Evolutionary conservation across 176 grass and related monocot genomes (phyloP).

Genomic region (Coix lacrymajobi): DNA sequence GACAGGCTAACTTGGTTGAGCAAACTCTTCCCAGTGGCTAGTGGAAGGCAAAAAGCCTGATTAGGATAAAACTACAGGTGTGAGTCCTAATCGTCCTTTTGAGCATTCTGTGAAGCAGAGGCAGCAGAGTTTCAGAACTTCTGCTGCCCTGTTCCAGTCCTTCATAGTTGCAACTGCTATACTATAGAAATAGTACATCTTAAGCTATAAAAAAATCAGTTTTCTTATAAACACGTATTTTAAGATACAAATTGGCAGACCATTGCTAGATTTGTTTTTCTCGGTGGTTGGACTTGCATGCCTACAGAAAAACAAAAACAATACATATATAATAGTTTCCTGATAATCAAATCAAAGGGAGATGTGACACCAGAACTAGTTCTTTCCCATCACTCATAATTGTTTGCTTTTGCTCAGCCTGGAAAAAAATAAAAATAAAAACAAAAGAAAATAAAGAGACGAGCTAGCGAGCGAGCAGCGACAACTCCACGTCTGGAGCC

Average conservation of each 20-base stretch:
- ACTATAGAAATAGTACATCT: slow-evolving; percentile 9
- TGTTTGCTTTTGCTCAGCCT: slow-evolving; percentile 10
- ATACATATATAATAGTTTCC: not conserved
- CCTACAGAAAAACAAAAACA: slow-evolving; percentile 6
- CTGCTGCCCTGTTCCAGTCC: slow-evolving; percentile 21
- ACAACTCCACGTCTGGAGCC: slow-evolving; percentile 32
- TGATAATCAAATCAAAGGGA: slow-evolving; percentile 17
- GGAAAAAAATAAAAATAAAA: not conserved
- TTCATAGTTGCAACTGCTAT: not conserved
- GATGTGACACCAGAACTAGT: slow-evolving; percentile 24
- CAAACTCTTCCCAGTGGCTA: slow-evolving; percentile 20
- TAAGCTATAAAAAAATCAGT: not conserved
- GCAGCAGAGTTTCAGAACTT: slow-evolving; percentile 33
- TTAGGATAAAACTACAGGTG: slow-evolving; percentile 27
- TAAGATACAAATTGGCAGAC: not conserved
- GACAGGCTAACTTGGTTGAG: not conserved
- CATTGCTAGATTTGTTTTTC: slow-evolving; percentile 16
- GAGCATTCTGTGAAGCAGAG: slow-evolving; percentile 16
- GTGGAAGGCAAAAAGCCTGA: slow-evolving; percentile 33
- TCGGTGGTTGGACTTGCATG: slow-evolving; percentile 15
- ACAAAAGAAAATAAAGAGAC: not conserved
- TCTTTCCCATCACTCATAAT: slow-evolving; percentile 31
- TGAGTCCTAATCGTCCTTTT: slow-evolving; percentile 1
- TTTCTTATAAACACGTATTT: not conserved
- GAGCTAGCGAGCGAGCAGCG: not conserved